Conservation (phyloP, 768 basidiomycete genomes). For the Boletellus ananiceps region DNA sequence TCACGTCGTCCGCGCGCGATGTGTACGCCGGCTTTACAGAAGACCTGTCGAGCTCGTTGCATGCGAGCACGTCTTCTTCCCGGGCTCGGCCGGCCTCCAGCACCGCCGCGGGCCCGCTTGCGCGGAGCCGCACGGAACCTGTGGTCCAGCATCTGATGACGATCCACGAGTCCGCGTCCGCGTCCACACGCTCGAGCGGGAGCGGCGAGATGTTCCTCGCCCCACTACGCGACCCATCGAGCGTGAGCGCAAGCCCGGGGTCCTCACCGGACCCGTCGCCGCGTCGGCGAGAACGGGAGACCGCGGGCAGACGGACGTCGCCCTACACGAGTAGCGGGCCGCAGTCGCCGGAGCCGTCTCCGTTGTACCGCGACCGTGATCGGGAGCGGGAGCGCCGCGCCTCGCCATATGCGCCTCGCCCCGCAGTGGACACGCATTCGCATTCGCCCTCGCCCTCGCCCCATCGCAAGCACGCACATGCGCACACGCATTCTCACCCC, state of each 20-base stretch:
- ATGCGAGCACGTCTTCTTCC: constrained; percentile 14
- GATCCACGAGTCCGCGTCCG: constrained; percentile 26
- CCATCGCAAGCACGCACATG: neutral
- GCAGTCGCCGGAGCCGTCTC: constrained; percentile 26
- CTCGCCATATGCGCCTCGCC: constrained; percentile 18
- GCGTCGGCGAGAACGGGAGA: constrained; percentile 13
- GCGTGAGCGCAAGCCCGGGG: constrained; percentile 8
- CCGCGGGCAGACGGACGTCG: constrained; percentile 11
- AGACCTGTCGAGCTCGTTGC: constrained; percentile 21
- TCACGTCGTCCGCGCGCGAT: constrained; percentile 16
- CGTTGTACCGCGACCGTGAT: constrained; percentile 22
- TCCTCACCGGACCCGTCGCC: constrained; percentile 29
- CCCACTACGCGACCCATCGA: constrained; percentile 17
- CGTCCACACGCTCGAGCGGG: neutral
- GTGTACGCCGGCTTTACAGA: constrained; percentile 25
- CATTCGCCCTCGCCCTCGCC: no score
- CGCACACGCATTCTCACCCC: neutral
- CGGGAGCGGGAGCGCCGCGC: constrained; percentile 7
- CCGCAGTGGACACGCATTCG: neutral
- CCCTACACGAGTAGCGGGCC: constrained; percentile 15
- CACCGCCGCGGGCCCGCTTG: constrained; percentile 5
- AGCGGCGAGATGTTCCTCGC: constrained; percentile 27
- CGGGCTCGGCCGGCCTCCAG: constrained; percentile 5
- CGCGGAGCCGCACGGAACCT: constrained; percentile 30
- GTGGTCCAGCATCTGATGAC: constrained; percentile 22